These are phyloP conservation scores for Linanthus parryae DNA, from an alignment of 148 eudicot species.

Conservation along the genomic window DNA sequence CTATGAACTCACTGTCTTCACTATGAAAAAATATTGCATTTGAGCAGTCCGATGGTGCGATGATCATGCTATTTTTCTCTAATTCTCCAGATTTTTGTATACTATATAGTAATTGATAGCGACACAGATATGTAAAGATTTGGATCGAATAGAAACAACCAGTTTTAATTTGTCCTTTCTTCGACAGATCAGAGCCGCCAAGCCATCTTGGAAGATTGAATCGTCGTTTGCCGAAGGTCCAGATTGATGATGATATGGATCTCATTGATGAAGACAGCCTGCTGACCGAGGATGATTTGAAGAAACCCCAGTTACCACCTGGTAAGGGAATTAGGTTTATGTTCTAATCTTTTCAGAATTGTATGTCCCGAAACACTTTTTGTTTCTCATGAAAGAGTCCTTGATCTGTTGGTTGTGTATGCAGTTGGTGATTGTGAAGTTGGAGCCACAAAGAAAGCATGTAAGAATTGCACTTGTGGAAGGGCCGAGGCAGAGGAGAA, in stretches of 20 bases:
- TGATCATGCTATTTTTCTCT: too few relatives aligned
- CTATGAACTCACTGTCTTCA: too few relatives aligned
- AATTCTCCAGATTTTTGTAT: too few relatives aligned
- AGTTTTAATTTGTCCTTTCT: neutral
- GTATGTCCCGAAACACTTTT: too few relatives aligned
- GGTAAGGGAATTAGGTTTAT: constrained; percentile 26
- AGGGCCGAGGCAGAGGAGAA: constrained; percentile 90
- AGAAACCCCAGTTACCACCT: constrained; percentile 63
- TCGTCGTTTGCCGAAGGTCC: constrained; percentile 82
- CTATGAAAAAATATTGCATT: too few relatives aligned
- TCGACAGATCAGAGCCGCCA: constrained; percentile 30
- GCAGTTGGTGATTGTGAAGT: constrained; percentile 86
- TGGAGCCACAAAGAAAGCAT: constrained; percentile 80
- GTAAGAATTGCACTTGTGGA: constrained; percentile 95
- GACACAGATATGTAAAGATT: too few relatives aligned
- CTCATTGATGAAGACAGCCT: constrained; percentile 93
- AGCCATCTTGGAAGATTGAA: constrained; percentile 86
- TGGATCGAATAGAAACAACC: too few relatives aligned
- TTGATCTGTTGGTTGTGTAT: neutral
- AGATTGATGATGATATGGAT: constrained; percentile 72
- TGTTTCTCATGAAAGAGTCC: too few relatives aligned
- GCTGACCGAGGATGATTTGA: constrained; percentile 79
- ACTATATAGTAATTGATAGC: too few relatives aligned
- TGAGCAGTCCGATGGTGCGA: too few relatives aligned
- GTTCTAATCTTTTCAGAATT: neutral